Evolutionary conservation across 306 rosid species (phyloP).

Genomic region (Arachis hypogaea): DNA sequence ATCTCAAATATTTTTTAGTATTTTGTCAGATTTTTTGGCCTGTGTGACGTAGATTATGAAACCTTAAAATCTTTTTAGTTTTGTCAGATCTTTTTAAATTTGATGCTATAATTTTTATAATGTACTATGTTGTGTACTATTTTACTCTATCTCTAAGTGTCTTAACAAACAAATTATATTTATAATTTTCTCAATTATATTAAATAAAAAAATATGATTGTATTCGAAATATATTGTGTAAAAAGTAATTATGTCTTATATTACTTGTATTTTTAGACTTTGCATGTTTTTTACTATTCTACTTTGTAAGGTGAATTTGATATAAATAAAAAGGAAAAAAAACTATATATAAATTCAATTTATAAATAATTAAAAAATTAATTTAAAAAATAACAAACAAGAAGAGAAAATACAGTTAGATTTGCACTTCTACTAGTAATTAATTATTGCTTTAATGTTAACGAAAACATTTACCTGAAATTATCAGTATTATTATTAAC

Average conservation of each 20-base stretch:
- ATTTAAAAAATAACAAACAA: too few species aligned
- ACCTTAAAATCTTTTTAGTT: not conserved
- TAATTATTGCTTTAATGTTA: too few species aligned
- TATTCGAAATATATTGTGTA: not conserved
- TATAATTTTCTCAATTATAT: not conserved
- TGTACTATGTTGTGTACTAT: slow-evolving; percentile 16
- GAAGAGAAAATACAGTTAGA: too few species aligned
- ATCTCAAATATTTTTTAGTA: not conserved
- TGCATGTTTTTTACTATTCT: too few species aligned
- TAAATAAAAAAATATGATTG: not conserved
- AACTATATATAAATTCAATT: too few species aligned
- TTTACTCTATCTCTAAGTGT: not conserved
- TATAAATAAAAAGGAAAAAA: too few species aligned
- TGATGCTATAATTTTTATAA: not conserved
- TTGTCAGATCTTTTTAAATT: not conserved
- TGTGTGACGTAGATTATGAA: not conserved
- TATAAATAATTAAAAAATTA: too few species aligned
- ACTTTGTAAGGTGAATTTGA: too few species aligned
- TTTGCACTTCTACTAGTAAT: too few species aligned
- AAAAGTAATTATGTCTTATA: not conserved
- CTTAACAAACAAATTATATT: not conserved
- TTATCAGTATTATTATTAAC: too few species aligned
- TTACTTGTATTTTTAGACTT: too few species aligned
- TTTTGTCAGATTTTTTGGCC: not conserved
- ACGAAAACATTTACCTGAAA: too few species aligned